A percentile compares a stretch with the other conserved stretches of the same genome.
Evolutionary conservation across 1,284 basidiomycete genomes (phyloP).

Genomic region (Agaricales sp.): DNA sequence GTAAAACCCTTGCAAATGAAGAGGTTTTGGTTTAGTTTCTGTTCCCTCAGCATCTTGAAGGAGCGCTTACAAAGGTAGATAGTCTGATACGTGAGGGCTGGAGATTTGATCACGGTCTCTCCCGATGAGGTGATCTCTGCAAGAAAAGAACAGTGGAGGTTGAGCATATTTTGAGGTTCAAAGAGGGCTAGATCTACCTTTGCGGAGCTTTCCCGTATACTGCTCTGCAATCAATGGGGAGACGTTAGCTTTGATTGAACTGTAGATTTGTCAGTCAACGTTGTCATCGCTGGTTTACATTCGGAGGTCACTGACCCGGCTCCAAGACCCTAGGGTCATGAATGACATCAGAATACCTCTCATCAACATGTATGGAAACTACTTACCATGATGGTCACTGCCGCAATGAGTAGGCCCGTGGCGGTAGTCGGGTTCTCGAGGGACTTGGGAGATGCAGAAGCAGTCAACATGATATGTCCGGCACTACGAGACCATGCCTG

Average conservation of each 20-base stretch:
- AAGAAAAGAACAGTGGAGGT: conserved; percentile 1
- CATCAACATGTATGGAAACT: neutral
- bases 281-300: neutral
- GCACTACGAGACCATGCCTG: conserved; percentile 9
- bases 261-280: neutral
- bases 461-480: conserved; percentile 34
- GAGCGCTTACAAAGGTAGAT: conserved; percentile 27
- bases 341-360: no score
- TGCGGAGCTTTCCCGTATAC: conserved; percentile 32
- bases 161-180: neutral
- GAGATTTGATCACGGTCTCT: conserved; percentile 55
- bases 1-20: conserved; percentile 28
- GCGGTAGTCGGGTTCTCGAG: conserved; percentile 22
- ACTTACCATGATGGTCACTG: conserved; percentile 33
- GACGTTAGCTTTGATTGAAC: conserved; percentile 50
- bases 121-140: conserved; percentile 36
- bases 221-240: conserved; percentile 54
- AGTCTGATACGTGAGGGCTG: conserved; percentile 40
- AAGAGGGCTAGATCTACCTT: conserved; percentile 11
- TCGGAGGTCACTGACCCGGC: conserved; percentile 8
- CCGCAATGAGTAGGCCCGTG: conserved; percentile 24
- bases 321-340: conserved; percentile 19
- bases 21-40: neutral
- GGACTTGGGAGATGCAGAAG: conserved; percentile 24
- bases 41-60: no score